Evolutionary conservation across 257 asterid species (phyloP).

Genomic region (Solanum dulcamara): DNA sequence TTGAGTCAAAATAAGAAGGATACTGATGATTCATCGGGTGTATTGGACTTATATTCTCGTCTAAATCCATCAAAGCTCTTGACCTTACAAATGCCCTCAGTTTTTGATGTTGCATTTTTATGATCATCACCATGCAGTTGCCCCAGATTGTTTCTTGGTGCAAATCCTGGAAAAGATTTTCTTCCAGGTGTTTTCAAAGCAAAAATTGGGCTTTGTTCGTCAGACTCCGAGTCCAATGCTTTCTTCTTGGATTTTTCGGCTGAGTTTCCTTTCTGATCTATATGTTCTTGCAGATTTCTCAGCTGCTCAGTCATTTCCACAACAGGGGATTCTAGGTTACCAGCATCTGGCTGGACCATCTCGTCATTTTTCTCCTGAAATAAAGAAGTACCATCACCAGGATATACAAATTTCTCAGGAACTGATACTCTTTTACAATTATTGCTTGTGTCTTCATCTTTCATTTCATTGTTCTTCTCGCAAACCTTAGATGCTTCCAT

Average conservation of each 20-base stretch:
- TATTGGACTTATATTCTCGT: conserved; percentile 26
- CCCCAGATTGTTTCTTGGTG: conserved; percentile 15
- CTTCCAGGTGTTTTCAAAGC: conserved; percentile 24
- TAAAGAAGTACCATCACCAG: conserved; percentile 16
- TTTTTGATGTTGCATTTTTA: conserved; percentile 15
- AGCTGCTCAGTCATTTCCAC: conserved; percentile 22
- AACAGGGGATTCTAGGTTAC: conserved; percentile 19
- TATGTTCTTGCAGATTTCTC: conserved; percentile 17
- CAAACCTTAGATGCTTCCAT: conserved; percentile 16
- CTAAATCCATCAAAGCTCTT: conserved; percentile 32
- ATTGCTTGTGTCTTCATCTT: conserved; percentile 21
- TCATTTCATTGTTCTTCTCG: conserved; percentile 20
- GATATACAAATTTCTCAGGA: conserved; percentile 22
- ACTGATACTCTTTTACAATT: conserved; percentile 21
- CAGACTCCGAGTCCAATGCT: conserved; percentile 12
- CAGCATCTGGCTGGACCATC: conserved; percentile 21
- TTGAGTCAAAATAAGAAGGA: conserved; percentile 29
- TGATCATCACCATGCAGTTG: conserved; percentile 25
- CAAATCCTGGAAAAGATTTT: conserved; percentile 18
- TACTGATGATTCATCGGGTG: conserved; percentile 35
- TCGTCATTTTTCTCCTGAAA: conserved; percentile 18
- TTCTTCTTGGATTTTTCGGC: conserved; percentile 22
- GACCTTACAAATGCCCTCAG: conserved; percentile 33
- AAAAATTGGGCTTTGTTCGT: conserved; percentile 22
- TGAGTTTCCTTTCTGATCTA: conserved; percentile 16